Evolutionary conservation across 768 basidiomycete genomes (phyloP).

Genomic region (Collybia mongolica): DNA sequence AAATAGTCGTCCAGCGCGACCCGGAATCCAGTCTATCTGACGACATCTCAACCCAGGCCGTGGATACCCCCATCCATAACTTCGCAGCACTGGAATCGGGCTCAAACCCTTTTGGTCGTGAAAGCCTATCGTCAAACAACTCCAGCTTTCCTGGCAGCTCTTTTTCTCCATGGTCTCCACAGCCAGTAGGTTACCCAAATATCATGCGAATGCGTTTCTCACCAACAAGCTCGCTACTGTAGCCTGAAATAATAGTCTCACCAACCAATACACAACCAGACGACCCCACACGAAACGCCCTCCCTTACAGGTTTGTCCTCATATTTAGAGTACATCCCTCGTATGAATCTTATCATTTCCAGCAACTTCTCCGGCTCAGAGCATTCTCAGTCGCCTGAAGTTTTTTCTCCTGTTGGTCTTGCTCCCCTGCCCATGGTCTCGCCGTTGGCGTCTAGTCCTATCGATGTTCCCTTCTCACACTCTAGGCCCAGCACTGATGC

Average conservation of each 20-base stretch:
- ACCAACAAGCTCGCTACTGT: background rate
- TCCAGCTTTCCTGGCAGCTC: background rate
- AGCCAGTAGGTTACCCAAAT: background rate
- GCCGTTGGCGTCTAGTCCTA: conserved; percentile 29
- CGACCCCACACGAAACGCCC: too few relatives aligned
- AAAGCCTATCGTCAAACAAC: background rate
- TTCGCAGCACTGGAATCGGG: background rate
- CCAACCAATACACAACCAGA: background rate
- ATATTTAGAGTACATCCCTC: too few relatives aligned
- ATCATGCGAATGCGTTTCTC: background rate
- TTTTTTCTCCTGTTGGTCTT: conserved; percentile 33
- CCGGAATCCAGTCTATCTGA: conserved; percentile 7
- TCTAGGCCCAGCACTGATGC: background rate
- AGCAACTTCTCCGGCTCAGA: conserved; percentile 10
- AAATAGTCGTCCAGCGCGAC: background rate
- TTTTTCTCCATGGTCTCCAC: conserved; percentile 8
- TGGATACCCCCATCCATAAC: conserved; percentile 3
- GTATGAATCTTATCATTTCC: background rate
- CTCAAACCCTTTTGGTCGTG: background rate
- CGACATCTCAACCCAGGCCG: conserved; percentile 8
- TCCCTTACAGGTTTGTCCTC: too few relatives aligned
- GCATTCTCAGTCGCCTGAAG: conserved; percentile 25
- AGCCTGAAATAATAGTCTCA: background rate
- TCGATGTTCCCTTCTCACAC: conserved; percentile 17
- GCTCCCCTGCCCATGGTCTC: conserved; percentile 30